These are phyloP conservation scores for Omphalotus olearius DNA, from an alignment of 1,284 basidiomycete species.

Conservation along the genomic window DNA sequence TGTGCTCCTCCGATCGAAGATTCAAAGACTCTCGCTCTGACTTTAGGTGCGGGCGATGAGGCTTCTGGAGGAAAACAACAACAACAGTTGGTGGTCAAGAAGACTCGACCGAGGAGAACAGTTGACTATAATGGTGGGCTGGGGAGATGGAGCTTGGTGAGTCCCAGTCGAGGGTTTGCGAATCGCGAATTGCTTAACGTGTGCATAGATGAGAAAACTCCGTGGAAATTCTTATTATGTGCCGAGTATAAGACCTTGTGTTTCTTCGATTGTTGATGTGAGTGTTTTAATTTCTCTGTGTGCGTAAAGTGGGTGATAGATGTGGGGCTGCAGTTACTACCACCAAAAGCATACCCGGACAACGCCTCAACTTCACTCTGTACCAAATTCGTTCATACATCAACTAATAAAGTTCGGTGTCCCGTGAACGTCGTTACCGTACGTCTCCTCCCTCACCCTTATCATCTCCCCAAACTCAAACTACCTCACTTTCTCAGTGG, in stretches of 20 bases:
- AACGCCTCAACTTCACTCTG: constrained; percentile 91
- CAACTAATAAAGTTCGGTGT: constrained; percentile 97
- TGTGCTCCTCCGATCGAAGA: too few species aligned
- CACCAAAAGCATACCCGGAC: constrained; percentile 84
- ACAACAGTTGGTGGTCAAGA: constrained; percentile 68
- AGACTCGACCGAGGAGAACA: constrained; percentile 88
- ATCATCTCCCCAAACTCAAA: not conserved
- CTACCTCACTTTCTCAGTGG: constrained; percentile 66
- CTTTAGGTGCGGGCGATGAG: too few species aligned
- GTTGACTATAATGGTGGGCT: constrained; percentile 92
- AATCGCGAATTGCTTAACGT: too few species aligned
- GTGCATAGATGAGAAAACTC: constrained; percentile 62
- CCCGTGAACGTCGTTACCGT: constrained; percentile 94
- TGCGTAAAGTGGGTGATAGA: too few species aligned
- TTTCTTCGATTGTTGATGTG: constrained; percentile 83
- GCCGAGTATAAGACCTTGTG: constrained; percentile 75
- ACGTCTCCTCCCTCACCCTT: constrained; percentile 31
- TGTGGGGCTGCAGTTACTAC: constrained; percentile 82
- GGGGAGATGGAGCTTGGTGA: constrained; percentile 78
- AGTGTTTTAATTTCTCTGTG: too few species aligned
- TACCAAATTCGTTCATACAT: constrained; percentile 96
- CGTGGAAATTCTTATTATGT: constrained; percentile 71
- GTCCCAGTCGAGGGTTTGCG: too few species aligned
- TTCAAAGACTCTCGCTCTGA: too few species aligned
- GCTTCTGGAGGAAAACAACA: too few species aligned